Evolutionary conservation across 2,329 filamentous ascomycete genomes (phyloP), one percentile per base, ranked within the genome.

Genomic region (Tolypocladium amazonense): DNA sequence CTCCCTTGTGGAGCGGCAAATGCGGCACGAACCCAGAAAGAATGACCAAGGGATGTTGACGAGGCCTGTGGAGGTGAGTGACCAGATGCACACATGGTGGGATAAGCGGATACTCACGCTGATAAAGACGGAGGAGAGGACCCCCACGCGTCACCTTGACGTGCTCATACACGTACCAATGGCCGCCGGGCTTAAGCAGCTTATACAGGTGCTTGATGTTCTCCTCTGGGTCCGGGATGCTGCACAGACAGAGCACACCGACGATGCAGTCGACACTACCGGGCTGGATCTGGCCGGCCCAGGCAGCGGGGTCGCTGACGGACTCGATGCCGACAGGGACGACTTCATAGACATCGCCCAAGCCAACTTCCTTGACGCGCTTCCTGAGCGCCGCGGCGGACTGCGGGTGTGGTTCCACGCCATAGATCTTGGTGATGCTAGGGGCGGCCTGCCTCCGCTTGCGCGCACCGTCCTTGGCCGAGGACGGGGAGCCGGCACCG

Each of bases 111-210:
- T 12, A 74, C 81, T 73, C 65, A 82, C 81, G 71, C 66, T 85
- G 82, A 68, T 84, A 84, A 20, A 73, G 58, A 15, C 66, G 62
- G 65, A 84, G 73, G 30, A 71, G 67, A 65, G 73, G 72, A 7
- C 74, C 75, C 12, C 72, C 73, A 5, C 69, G 65, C 52, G 72
- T 71, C 56, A 70, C 71, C 59, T 70, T 68, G 45, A 88, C 81
- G 65, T 88, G 85, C 73, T 88, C 85, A 64, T 80, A 87, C 1
- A 84, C 77, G 62, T 85, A 84, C 83, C 84, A 87, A 43, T 79
- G 73, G 0, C 85, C 85, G 6, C 85, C 85, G 6, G 81, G 79
- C 71, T 84, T 86, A 61, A 88, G 74, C 58, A 81, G 79, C 38
- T 75, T 71, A 68, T 86, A 86, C 37, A 88, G 69, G 62, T 80